Evolutionary conservation across 306 rosid genomes (phyloP).

Genomic region (Clitoria ternatea): DNA sequence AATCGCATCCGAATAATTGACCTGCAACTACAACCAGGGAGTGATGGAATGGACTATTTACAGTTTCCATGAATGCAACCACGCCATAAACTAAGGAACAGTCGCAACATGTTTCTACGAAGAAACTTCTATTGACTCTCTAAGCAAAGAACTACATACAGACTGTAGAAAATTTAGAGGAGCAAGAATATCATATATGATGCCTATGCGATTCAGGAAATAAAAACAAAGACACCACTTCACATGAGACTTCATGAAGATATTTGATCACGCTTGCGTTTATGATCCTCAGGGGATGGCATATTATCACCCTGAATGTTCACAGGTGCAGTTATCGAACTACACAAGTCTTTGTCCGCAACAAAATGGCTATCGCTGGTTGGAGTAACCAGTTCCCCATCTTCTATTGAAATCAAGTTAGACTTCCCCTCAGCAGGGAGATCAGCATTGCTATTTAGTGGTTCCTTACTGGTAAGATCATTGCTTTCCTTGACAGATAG

Average conservation of each 20-base stretch:
- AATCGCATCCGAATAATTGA: neutral
- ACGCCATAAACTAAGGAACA: neutral
- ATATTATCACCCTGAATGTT: slow-evolving; percentile 29
- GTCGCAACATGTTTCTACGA: neutral
- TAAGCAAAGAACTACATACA: neutral
- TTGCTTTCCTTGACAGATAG: slow-evolving; percentile 27
- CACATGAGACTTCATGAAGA: slow-evolving; percentile 50
- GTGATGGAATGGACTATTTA: slow-evolving; percentile 15
- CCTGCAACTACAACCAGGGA: neutral
- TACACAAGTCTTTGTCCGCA: slow-evolving; percentile 39
- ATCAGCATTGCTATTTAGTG: slow-evolving; percentile 26
- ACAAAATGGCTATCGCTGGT: slow-evolving; percentile 24
- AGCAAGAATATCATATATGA: slow-evolving; percentile 12
- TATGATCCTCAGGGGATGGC: slow-evolving; percentile 24
- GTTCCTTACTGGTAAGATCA: slow-evolving; percentile 21
- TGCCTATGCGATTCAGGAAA: neutral
- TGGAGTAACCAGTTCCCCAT: slow-evolving; percentile 26
- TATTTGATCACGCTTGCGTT: slow-evolving; percentile 38
- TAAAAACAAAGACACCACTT: slow-evolving; percentile 7
- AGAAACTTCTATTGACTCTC: slow-evolving; percentile 3
- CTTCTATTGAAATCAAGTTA: slow-evolving; percentile 54
- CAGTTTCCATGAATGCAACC: slow-evolving; percentile 14
- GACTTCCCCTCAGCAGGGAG: slow-evolving; percentile 25
- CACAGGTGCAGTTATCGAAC: slow-evolving; percentile 32
- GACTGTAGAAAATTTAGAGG: slow-evolving; percentile 9